A percentile compares a stretch with the other conserved stretches of the same genome.
phyloP scores from a whole-genome alignment of 108 stramenopile species.

The Nitzschia sp. region DNA sequence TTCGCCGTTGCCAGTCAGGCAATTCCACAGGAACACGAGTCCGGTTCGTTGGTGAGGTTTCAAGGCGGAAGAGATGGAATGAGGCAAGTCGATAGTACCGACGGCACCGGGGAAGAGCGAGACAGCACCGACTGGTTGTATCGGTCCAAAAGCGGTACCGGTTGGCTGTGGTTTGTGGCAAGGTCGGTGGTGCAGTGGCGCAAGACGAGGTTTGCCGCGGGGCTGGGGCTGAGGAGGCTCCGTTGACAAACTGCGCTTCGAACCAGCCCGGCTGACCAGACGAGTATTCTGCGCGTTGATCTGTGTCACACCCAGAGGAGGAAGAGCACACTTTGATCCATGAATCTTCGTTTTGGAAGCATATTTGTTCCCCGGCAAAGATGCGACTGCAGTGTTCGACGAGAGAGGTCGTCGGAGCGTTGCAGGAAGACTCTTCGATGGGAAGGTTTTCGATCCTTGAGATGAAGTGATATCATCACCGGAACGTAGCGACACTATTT shows the following conservation, averaged over 20 bases:
- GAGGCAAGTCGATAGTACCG: constrained; percentile 44
- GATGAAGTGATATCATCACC: too few relatives aligned
- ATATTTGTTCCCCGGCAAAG: too few relatives aligned
- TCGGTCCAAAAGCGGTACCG: background rate
- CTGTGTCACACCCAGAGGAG: too few relatives aligned
- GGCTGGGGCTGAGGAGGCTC: background rate
- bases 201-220: background rate
- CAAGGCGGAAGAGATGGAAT: constrained; percentile 45
- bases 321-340: too few relatives aligned
- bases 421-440: too few relatives aligned
- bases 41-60: constrained; percentile 72
- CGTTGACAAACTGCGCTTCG: too few relatives aligned
- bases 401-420: too few relatives aligned
- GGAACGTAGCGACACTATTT: constrained; percentile 22
- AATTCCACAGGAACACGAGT: constrained; percentile 78
- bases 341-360: too few relatives aligned
- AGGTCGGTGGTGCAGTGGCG: background rate
- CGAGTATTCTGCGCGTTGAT: too few relatives aligned
- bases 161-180: background rate
- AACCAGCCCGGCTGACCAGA: too few relatives aligned
- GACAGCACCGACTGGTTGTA: background rate
- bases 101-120: constrained; percentile 40
- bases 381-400: too few relatives aligned
- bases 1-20: constrained; percentile 48
- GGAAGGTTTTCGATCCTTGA: too few relatives aligned